Base-by-base conservation (phyloP, 2,329 filamentous ascomycete species). In the Rutstroemia sp. region DNA sequence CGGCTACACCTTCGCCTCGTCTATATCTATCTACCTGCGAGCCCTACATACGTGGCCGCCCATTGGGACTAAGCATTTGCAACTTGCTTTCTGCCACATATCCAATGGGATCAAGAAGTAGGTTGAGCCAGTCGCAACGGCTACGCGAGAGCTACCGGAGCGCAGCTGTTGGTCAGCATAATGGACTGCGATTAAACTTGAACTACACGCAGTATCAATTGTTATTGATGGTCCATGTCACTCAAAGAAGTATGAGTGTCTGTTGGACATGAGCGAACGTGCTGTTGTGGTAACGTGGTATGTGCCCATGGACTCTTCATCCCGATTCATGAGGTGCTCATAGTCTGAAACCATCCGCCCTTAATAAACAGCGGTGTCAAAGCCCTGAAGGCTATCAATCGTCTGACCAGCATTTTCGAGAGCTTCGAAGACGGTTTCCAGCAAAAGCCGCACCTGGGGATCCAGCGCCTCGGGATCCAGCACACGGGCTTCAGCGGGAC, bases 171-270 rank as follows among this genome's bases (percentile, higher is more conserved):
- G 76, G 6, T 73, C 74, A 1, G 77, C 80, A 39, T 78, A 69
- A 61, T 83, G 78, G 1, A 83, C 69, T 0, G 76, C 75, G 5
- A 81, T 74, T 7, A 83, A 69, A 47, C 76, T 78, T 3, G 75
- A 76, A 27, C 78, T 81, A 65, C 81, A 84, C 17, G 78, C 81
- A 0, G 80, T 83, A 52, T 83, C 79, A 10, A 83, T 67, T 0
- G 77, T 81, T 66, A 82, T 73, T 59, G 77, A 80, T 2, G 79
- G 76, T 0, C 57, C 58, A 12, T 54, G 45, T 37, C 81, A 69
- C 59, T 82, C 75, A 65, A 79, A 80, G 54, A 73, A 75, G 62
- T 81, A 77, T 0, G 77, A 81, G 12, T 82, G 72, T 0, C 78
- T 73, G 63, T 82, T 82, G 4, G 78, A 64, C 67, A 80, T 71